Percentiles rank a stretch among this genome's conserved stretches.
phyloP scores from a whole-genome alignment of 140 eudicot species.

The Anethum foeniculum region DNA sequence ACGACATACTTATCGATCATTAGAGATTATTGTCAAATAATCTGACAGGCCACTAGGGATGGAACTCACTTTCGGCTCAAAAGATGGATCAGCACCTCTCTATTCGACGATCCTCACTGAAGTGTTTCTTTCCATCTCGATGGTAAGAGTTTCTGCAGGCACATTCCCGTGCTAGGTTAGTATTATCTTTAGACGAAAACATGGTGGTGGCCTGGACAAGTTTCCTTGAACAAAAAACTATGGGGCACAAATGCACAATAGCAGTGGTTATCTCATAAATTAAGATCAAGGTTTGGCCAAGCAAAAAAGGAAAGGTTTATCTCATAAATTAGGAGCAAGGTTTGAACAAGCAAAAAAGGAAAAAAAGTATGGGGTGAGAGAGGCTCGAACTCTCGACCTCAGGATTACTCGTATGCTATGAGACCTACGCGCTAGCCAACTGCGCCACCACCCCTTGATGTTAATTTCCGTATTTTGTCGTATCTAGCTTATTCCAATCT shows the following conservation, averaged over 20 bases:
- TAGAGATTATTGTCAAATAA: no score
- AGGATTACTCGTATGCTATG: constrained; percentile 12
- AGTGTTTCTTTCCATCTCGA: no score
- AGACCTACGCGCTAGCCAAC: constrained; percentile 18
- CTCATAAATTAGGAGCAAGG: neutral
- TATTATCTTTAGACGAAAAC: neutral
- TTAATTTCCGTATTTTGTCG: rapidly evolving
- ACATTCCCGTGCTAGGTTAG: no score
- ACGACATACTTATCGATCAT: neutral
- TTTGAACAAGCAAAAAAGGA: neutral
- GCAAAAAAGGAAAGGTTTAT: neutral
- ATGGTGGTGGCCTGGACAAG: neutral
- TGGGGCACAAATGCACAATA: neutral
- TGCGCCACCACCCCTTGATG: constrained; percentile 12
- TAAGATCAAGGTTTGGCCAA: neutral
- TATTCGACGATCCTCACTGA: no score
- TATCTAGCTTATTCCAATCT: no score
- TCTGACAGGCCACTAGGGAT: no score
- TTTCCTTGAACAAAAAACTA: no score
- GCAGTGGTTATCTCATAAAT: neutral
- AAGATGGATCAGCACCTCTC: neutral
- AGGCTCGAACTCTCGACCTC: constrained; percentile 20
- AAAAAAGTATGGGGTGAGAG: constrained; percentile 7
- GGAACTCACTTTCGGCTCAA: no score
- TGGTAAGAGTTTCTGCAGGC: no score